A percentile compares a stretch with the other conserved stretches of the same genome.
Conservation (phyloP, 2,329 filamentous ascomycete species). For the Colletotrichum ledebouriae region DNA sequence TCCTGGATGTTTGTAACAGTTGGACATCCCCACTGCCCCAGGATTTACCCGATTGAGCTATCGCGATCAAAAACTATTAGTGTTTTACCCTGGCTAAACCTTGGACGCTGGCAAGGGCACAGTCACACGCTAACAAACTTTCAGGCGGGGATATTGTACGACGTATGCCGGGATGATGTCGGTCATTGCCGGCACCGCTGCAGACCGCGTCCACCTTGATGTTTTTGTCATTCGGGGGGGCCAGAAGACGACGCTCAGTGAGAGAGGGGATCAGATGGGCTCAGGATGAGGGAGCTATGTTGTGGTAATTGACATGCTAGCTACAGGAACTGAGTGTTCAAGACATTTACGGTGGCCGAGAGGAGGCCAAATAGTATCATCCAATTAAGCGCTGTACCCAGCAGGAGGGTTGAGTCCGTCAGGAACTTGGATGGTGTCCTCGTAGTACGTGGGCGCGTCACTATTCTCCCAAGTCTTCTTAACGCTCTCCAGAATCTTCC, state of each 20-base stretch:
- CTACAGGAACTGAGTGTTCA: background rate
- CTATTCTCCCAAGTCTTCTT: slow-evolving; percentile 55
- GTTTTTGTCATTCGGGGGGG: background rate
- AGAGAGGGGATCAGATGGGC: background rate
- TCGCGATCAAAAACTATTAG: too few relatives aligned
- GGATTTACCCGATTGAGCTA: too few relatives aligned
- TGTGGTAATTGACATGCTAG: background rate
- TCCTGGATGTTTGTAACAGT: too few relatives aligned
- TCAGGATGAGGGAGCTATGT: background rate
- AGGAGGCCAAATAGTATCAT: background rate
- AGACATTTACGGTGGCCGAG: slow-evolving; percentile 2
- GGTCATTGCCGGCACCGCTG: background rate
- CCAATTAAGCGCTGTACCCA: slow-evolving; percentile 48
- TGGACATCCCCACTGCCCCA: too few relatives aligned
- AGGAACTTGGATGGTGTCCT: slow-evolving; percentile 53
- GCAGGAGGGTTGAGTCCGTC: slow-evolving; percentile 60
- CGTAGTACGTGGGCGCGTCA: slow-evolving; percentile 58
- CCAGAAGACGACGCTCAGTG: background rate
- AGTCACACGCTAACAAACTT: too few relatives aligned
- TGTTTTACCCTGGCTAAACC: too few relatives aligned
- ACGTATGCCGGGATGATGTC: background rate
- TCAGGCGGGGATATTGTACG: too few relatives aligned
- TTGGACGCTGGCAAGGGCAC: too few relatives aligned
- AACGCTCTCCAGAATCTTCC: slow-evolving; percentile 55
- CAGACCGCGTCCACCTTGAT: background rate